Base-by-base conservation (phyloP, 768 basidiomycete genomes). In the Tulasnella sp. region DNA sequence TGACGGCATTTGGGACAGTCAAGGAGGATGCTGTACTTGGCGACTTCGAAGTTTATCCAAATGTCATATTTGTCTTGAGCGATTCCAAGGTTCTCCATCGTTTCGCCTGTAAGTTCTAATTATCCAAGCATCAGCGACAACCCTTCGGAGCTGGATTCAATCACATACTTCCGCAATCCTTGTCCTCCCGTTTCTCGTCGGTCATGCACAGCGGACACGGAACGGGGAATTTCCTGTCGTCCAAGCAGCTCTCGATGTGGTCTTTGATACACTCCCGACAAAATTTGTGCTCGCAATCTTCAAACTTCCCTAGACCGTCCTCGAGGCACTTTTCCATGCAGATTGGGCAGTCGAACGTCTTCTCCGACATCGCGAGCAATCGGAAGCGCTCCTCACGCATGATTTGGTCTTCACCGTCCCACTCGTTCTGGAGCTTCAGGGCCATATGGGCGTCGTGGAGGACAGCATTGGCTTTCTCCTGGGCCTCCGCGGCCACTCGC, bases 151-250 rank as follows among this genome's bases (percentile, higher is more conserved):
- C 35, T n/a, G n/a, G n/a, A n/a, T n/a, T n/a, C n/a, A 17, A 3
- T 7, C 64, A 73, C 81, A 74, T 77, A 82, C 83, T 79, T 62
- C 79, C 78, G n/a, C 80, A 80, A 17, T 77, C 75, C 14, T 72
- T 72, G 41, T 72, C 11, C 37, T 36, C 29, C 3, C 47, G 44
- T 5, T 70, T 70, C 44, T 37, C 59, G 32, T 63, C 71, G 40
- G 80, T 77, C 16, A 80, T 78, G 73, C 89, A 90, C 37, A 83
- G 75, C 0, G 89, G 89, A 77, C 89, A 90, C 14, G 84, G 76
- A 36, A 90, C 84, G 4, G 89, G 89, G 64, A 84, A 89, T 11
- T 82, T 83, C 68, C 82, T 83, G 41, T 87, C 86, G 17, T 81
- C 79, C 22, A 90, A 80, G 77, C 84, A 84, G 5, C 83, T 79